A percentile compares a stretch with the other conserved stretches of the same genome.
Evolutionary conservation across 805 yeast species (phyloP).

Genomic region (Candida namnaoensis): DNA sequence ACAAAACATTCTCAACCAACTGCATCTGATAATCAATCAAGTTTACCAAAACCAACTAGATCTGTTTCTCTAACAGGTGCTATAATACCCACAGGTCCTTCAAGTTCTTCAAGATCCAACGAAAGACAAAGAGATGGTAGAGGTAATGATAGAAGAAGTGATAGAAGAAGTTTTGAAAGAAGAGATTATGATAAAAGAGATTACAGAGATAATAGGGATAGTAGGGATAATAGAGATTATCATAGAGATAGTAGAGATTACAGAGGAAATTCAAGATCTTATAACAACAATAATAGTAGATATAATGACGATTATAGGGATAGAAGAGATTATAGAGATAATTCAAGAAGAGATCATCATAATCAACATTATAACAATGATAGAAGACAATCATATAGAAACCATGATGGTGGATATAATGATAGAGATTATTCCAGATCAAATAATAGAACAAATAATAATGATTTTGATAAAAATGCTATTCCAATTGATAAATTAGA

Average conservation of each 20-base stretch:
- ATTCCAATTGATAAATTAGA: conserved; percentile 43
- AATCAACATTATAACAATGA: conserved; percentile 7
- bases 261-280: not conserved
- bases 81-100: not conserved
- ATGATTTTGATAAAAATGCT: conserved; percentile 22
- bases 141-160: not conserved
- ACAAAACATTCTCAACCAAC: too few relatives aligned
- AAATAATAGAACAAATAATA: conserved; percentile 15
- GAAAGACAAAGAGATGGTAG: not conserved
- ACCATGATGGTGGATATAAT: conserved; percentile 9
- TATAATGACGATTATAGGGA: not conserved
- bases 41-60: not conserved
- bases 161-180: not conserved
- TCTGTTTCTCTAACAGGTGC: not conserved
- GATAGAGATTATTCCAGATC: conserved; percentile 5
- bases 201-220: not conserved
- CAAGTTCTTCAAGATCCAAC: not conserved
- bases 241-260: not conserved
- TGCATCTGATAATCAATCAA: too few relatives aligned
- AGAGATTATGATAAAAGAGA: conserved; percentile 3
- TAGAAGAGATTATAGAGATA: conserved; percentile 2
- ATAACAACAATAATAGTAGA: conserved; percentile 1
- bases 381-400: conserved; percentile 4
- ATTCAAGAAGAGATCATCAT: conserved; percentile 1
- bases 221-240: not conserved